Evolutionary conservation across 106 monocot genomes (phyloP), one percentile per base, ranked within the genome.

Genomic region (Dendrobium catenatum): DNA sequence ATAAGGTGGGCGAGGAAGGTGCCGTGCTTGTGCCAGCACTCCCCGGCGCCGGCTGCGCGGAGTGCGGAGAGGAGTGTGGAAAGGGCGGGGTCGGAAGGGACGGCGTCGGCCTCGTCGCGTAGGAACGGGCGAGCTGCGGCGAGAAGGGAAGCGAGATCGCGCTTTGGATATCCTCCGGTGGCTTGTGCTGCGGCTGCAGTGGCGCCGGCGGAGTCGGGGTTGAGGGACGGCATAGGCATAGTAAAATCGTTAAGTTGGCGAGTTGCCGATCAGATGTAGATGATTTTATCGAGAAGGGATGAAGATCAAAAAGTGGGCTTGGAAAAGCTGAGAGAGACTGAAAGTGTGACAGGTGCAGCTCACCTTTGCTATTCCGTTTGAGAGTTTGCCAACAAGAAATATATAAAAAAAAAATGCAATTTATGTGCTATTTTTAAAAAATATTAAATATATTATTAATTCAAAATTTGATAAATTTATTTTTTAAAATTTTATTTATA

Each of bases 21-120:
- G 76, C 93, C 88, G 83, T 93, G 91, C 90, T 93, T 96, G 92
- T 96, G 96, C 86, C 85, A 96, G 90, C 96, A 96, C 88, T 93
- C 96, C 42, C 87, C 91, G 76, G 93, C 96, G 51, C 92, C 91
- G 55, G 77, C 88, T 4, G 90, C 79, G 77, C 85, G 87, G 48
- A 94, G 90, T 74, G 91, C 81, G 48, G 91, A 29, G 82, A 86
- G 31, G 75, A 92, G 87, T 46, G 73, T 42, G 1, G 96, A 90
- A 51, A 92, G 90, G 27, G 80, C 73, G 0, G 94, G 91, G 89
- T 91, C 90, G 44, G 43, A 43, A 7, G 41, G n/a, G 66, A 90
- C 80, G 16, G 70, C 22, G 20, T 81, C 84, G 76, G 87, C 78
- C 54, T 96, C 91, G n/a, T 83, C 88, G 46, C 92, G 96, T 59